Percentiles rank a stretch among this genome's conserved stretches.
Conservation (phyloP, 2,329 filamentous ascomycete species). For the Diplodia mutila region DNA sequence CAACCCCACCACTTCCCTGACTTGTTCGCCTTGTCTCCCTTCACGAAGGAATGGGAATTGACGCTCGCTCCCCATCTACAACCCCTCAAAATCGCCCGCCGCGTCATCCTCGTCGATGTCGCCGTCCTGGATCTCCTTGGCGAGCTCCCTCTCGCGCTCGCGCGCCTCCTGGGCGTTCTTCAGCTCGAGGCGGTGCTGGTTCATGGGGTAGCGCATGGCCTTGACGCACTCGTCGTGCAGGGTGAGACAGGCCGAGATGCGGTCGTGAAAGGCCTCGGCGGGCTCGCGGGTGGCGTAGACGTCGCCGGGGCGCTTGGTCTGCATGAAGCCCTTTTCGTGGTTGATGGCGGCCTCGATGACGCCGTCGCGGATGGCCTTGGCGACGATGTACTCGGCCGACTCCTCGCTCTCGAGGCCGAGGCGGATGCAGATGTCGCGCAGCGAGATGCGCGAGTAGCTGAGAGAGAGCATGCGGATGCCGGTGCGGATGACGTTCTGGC, state of each 20-base stretch:
- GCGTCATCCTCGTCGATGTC: constrained; percentile 97
- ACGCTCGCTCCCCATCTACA: constrained; percentile 60
- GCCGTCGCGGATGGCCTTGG: constrained; percentile 94
- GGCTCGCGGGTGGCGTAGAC: constrained; percentile 96
- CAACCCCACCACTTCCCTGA: not conserved
- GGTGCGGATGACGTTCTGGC: constrained; percentile 99
- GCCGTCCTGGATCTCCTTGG: constrained; percentile 97
- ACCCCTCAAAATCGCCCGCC: constrained; percentile 92
- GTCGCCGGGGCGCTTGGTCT: constrained; percentile 92
- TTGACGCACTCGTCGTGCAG: constrained; percentile 98
- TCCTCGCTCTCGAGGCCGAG: constrained; percentile 93
- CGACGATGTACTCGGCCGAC: constrained; percentile 98
- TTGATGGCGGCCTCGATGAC: constrained; percentile 92
- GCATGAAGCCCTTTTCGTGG: constrained; percentile 91
- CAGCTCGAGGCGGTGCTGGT: constrained; percentile 93
- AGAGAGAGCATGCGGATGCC: constrained; percentile 99
- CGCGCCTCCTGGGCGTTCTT: constrained; percentile 99
- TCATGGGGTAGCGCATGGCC: constrained; percentile 99
- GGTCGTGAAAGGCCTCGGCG: constrained; percentile 95
- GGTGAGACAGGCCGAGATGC: constrained; percentile 86
- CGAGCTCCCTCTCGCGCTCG: constrained; percentile 93
- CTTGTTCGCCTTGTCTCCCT: not conserved
- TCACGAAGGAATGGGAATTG: too few relatives aligned
- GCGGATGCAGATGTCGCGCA: constrained; percentile 95
- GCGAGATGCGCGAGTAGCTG: constrained; percentile 94